Evolutionary conservation across 2,329 filamentous ascomycete genomes (phyloP), one percentile per base, ranked within the genome.

Genomic region (Sphaerulina vaccinii): DNA sequence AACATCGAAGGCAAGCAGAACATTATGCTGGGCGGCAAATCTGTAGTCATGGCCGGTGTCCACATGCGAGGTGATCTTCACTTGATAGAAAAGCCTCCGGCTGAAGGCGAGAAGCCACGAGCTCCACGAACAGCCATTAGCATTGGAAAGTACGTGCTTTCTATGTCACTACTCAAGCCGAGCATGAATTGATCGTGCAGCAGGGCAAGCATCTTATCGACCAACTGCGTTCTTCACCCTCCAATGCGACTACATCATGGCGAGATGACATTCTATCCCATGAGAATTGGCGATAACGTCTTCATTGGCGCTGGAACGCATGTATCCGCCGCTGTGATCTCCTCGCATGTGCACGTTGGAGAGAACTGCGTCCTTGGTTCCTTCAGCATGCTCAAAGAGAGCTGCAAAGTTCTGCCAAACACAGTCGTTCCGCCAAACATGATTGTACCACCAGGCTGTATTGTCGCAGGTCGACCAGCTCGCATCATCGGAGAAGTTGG

Each of bases 1-100:
- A 85, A 87, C 68, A 89, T 99, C 62, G 88, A 95, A 66, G 93
- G 93, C 65, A 96, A 92, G 18, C 90, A 95, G 63, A 95, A 97
- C 74, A 97, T 99, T 73, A 96, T 96, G 72, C 86, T 99, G 1
- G 93, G 90, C 62, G 93, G 93, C 58, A 95, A 71, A 73, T 95
- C 91, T 1, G 90, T 97, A 57, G 95, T 99, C 67, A 90, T 96
- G 78, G 87, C 90, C 57, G 91, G 96, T 67, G 92, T 90, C 63
- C 90, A 93, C 72, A 90, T 99, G 67, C 86, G 93, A 41, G 93
- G 92, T 38, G 93, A 99, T 67, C 82, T 99, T 78, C 47, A 83
- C 79, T 6, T 76, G 73, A 56, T 63, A 18, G 51, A 55, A 13
- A 60, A 65, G 21, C 53, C 53, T 3, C 23, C 58, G 8, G 54